phyloP scores from a whole-genome alignment of 805 yeast species.

The Spathaspora passalidarum region DNA sequence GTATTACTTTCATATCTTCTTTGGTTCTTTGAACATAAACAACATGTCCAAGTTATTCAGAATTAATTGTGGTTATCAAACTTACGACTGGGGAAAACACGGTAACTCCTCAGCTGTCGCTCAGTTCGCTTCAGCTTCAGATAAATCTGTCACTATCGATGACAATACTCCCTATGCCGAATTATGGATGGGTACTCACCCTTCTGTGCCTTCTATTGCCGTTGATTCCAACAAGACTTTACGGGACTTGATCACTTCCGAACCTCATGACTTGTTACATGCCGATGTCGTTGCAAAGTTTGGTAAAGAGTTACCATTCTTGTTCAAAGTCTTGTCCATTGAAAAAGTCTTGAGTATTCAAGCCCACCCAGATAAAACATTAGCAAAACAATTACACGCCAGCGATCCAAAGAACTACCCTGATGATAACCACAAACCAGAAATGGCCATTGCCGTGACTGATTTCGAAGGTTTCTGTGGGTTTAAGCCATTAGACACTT shows the following conservation, averaged over 20 bases:
- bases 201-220: conserved; percentile 76
- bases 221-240: conserved; percentile 55
- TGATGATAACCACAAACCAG: conserved; percentile 99
- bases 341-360: conserved; percentile 91
- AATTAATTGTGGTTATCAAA: conserved; percentile 61
- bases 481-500: conserved; percentile 82
- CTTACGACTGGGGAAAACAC: conserved; percentile 85
- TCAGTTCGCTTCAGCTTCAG: conserved; percentile 70
- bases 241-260: conserved; percentile 59
- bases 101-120: conserved; percentile 90
- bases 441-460: conserved; percentile 97
- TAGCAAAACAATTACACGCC: conserved; percentile 73
- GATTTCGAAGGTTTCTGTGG: conserved; percentile 98
- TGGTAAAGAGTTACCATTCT: conserved; percentile 80
- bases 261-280: conserved; percentile 63
- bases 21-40: neutral
- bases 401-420: conserved; percentile 93
- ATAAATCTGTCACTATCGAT: conserved; percentile 58
- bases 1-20: neutral
- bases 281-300: conserved; percentile 58
- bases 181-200: conserved; percentile 99
- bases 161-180: conserved; percentile 91
- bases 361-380: conserved; percentile 93
- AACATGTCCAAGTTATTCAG: conserved; percentile 33
- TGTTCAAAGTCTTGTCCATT: conserved; percentile 92